Conservation (phyloP, 768 basidiomycete genomes). For the Pluteus cervinus region DNA sequence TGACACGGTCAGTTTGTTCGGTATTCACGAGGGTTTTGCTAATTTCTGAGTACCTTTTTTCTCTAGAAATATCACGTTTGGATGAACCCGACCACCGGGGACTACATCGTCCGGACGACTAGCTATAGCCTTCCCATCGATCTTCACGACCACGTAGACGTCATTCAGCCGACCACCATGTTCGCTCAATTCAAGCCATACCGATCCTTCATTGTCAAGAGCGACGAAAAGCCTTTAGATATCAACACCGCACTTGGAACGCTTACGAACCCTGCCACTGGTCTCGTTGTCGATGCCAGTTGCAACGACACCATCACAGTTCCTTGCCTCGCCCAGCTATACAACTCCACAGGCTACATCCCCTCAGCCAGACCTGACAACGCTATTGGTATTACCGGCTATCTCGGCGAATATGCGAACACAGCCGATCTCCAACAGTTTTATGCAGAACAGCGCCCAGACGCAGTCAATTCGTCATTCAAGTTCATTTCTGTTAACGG, state of each 20-base stretch:
- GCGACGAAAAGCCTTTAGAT: constrained; percentile 11
- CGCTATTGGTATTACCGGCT: constrained; percentile 47
- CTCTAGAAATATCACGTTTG: constrained; percentile 50
- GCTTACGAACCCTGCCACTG: constrained; percentile 17
- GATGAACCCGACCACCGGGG: constrained; percentile 39
- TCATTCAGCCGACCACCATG: constrained; percentile 66
- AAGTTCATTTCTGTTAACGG: constrained; percentile 52
- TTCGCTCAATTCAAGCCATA: constrained; percentile 49
- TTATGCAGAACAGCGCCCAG: constrained; percentile 37
- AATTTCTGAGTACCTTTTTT: background rate
- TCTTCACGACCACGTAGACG: constrained; percentile 54
- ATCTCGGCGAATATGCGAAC: constrained; percentile 48
- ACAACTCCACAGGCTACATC: constrained; percentile 42
- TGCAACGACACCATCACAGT: constrained; percentile 46
- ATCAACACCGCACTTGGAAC: constrained; percentile 17
- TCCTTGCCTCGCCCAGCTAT: constrained; percentile 46
- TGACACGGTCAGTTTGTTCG: constrained; percentile 32
- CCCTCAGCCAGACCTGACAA: constrained; percentile 37
- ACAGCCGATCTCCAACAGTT: constrained; percentile 43
- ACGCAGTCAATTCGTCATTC: constrained; percentile 43
- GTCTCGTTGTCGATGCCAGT: constrained; percentile 38
- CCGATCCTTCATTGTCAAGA: constrained; percentile 33
- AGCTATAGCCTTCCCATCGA: constrained; percentile 56
- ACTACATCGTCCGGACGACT: constrained; percentile 54
- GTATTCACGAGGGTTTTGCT: background rate